Evolutionary conservation across 2,329 filamentous ascomycete genomes (phyloP).

Genomic region (Botryotinia narcissicola): DNA sequence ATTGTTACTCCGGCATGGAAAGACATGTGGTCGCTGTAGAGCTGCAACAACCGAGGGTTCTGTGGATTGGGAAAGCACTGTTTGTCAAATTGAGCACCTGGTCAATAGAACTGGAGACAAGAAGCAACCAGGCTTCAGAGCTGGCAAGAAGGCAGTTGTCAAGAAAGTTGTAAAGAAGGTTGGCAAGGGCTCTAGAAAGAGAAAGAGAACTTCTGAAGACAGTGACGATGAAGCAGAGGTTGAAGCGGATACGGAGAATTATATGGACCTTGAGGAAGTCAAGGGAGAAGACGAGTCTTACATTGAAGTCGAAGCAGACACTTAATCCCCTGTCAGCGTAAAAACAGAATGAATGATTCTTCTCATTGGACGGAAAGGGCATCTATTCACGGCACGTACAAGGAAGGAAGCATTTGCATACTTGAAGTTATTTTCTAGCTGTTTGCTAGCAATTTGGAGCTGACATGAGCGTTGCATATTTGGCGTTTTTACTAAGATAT

Average conservation of each 20-base stretch:
- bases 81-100: slow-evolving; percentile 63
- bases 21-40: slow-evolving; percentile 48
- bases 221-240: slow-evolving; percentile 23
- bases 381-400: not conserved
- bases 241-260: slow-evolving; percentile 10
- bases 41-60: slow-evolving; percentile 55
- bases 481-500: not conserved
- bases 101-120: slow-evolving; percentile 55
- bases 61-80: slow-evolving; percentile 57
- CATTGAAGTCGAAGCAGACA: not conserved
- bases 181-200: slow-evolving; percentile 21
- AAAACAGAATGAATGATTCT: not conserved
- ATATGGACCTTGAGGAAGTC: slow-evolving; percentile 1
- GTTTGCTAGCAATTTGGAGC: not conserved
- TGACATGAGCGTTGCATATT: not conserved
- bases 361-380: too few species aligned
- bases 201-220: slow-evolving; percentile 24
- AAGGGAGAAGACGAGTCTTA: not conserved
- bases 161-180: slow-evolving; percentile 14
- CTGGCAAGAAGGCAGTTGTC: slow-evolving; percentile 3
- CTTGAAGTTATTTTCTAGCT: not conserved
- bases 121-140: slow-evolving; percentile 38
- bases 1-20: slow-evolving; percentile 53
- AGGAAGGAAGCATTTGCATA: not conserved
- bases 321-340: not conserved